These are phyloP conservation scores for Paramyrothecium sp. DNA, from an alignment of 2,329 filamentous ascomycete species.

Conservation along the genomic window DNA sequence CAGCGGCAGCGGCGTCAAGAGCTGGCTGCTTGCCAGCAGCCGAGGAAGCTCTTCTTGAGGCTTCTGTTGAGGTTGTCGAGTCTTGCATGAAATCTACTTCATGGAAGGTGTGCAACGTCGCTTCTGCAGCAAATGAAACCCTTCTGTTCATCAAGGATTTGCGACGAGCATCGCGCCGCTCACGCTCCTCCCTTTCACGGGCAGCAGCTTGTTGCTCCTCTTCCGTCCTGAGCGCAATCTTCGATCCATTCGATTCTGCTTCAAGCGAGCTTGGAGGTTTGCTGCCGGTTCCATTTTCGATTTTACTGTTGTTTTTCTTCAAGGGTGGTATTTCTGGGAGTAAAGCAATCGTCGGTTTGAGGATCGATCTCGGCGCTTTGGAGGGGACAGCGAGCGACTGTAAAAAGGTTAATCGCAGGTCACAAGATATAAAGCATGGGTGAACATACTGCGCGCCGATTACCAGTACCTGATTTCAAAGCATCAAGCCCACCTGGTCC, in stretches of 20 bases:
- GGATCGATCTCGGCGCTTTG: slow-evolving; percentile 64
- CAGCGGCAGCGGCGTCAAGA: slow-evolving; percentile 25
- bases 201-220: slow-evolving; percentile 70
- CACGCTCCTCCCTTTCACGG: slow-evolving; percentile 67
- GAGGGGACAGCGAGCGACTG: slow-evolving; percentile 56
- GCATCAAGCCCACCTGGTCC: slow-evolving; percentile 88
- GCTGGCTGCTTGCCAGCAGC: slow-evolving; percentile 31
- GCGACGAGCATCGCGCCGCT: slow-evolving; percentile 81
- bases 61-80: slow-evolving; percentile 77
- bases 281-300: slow-evolving; percentile 15
- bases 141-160: slow-evolving; percentile 92
- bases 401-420: slow-evolving; percentile 11
- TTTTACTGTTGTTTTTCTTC: slow-evolving; percentile 36
- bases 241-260: slow-evolving; percentile 39
- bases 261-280: slow-evolving; percentile 9
- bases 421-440: background rate
- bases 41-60: slow-evolving; percentile 71
- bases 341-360: slow-evolving; percentile 75
- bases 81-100: slow-evolving; percentile 88
- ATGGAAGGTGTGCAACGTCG: slow-evolving; percentile 95
- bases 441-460: slow-evolving; percentile 70
- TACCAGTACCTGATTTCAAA: slow-evolving; percentile 71
- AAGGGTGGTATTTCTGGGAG: slow-evolving; percentile 65
- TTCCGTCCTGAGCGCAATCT: slow-evolving; percentile 65
- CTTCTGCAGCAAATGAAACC: slow-evolving; percentile 96